These are phyloP conservation scores for Plectosphaerella cucumerina DNA, from an alignment of 2,329 filamentous ascomycete genomes.

Conservation along the genomic window DNA sequence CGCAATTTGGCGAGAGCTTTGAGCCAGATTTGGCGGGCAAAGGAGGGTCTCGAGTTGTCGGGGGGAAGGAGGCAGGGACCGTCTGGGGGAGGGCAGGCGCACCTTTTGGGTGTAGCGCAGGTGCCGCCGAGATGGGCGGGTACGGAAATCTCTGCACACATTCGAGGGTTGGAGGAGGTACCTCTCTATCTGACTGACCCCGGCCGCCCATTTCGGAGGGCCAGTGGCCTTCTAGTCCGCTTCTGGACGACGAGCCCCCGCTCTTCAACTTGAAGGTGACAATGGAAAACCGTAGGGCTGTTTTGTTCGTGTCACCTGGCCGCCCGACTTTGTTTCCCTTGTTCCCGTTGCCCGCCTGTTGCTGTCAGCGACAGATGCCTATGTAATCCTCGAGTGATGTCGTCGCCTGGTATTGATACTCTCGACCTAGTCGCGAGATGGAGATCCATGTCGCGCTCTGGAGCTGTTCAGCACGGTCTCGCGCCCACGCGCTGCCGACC, in stretches of 20 bases:
- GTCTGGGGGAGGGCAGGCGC: constrained; percentile 1
- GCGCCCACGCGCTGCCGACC: background rate
- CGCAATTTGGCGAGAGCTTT: constrained; percentile 2
- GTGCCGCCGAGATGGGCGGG: too few relatives aligned
- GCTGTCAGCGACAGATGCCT: too few relatives aligned
- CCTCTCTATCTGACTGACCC: background rate
- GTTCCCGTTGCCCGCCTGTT: too few relatives aligned
- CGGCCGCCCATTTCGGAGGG: background rate
- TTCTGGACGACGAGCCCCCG: background rate
- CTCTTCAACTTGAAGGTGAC: background rate
- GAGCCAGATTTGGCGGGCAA: constrained; percentile 1
- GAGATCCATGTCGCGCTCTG: too few relatives aligned
- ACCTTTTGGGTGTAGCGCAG: background rate
- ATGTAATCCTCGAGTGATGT: too few relatives aligned
- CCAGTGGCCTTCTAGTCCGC: background rate
- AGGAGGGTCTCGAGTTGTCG: constrained; percentile 4
- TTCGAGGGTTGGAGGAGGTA: background rate
- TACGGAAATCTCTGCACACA: too few relatives aligned
- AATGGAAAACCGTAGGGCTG: too few relatives aligned
- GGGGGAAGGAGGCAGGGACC: constrained; percentile 3
- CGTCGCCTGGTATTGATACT: too few relatives aligned
- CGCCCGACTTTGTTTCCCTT: too few relatives aligned
- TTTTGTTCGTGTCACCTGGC: too few relatives aligned
- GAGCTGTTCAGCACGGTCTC: too few relatives aligned
- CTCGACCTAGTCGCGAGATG: too few relatives aligned